Evolutionary conservation across 2,329 filamentous ascomycete species (phyloP), one percentile per base, ranked within the genome.

Genomic region (Zasmidium angulare): DNA sequence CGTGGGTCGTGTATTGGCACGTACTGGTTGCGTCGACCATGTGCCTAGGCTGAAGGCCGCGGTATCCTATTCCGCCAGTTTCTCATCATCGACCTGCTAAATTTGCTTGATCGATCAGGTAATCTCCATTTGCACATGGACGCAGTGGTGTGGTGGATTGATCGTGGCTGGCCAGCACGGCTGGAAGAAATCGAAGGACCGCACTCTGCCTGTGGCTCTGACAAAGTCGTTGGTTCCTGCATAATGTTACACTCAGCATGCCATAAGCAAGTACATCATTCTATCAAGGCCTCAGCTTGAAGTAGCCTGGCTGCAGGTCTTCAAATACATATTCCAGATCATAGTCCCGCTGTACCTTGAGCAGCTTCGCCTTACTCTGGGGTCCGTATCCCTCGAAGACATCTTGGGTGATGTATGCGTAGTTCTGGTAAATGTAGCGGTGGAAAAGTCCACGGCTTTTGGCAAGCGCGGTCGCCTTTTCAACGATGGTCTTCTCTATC

Each of bases 361-460:
- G 19, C 48, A 61, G 43, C 23, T 31, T 58, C 0, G 31, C 51
- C 46, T 46, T 22, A 46, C 51, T 61, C 1, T 46, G 46, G 10
- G 24, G 24, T 20, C 59, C 59, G 46, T 58, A 61, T 1, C 59
- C 59, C 43, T 46, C 55, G n/a, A 61, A 55, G 2, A 61, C 59
- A 54, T 58, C 52, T 23, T 54, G 54, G 20, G 46, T 47, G 43
- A 53, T 31, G 26, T 58, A 54, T n/a, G 59, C 59, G 46, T 61
- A 61, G 40, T 61, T 61, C 52, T 55, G 47, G 36, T 61, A 58
- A 2, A 58, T 51, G 22, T 54, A 62, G 17, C 46, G 51, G 46
- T 62, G 23, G 26, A 40, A 22, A 17, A 62, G 43, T 2, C 56
- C 53, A 20, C 57, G 23, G 14, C 23, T 14, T 6, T 54, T 46